These are phyloP conservation scores for Vaucheria bursata DNA, from an alignment of 352 stramenopile species.

Conservation along the genomic window DNA sequence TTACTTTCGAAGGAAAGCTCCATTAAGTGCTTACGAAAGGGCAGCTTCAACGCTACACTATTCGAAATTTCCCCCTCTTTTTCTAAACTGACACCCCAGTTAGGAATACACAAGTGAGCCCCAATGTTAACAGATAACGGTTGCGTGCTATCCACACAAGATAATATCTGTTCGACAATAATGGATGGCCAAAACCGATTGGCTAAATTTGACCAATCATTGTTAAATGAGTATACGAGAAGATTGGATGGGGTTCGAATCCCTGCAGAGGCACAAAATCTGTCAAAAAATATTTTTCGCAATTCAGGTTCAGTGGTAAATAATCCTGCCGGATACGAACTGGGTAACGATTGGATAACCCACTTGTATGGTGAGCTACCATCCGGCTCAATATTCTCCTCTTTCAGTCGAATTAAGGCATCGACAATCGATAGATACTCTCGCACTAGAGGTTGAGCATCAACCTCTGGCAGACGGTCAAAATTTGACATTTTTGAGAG, in stretches of 20 bases:
- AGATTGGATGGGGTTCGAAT: not conserved
- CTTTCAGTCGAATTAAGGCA: not conserved
- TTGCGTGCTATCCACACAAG: not conserved
- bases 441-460: slow-evolving; percentile 20
- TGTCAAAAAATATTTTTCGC: not conserved
- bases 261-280: not conserved
- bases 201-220: not conserved
- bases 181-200: not conserved
- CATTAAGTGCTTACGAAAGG: too few relatives aligned
- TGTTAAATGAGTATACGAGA: not conserved
- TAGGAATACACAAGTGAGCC: too few relatives aligned
- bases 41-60: not conserved
- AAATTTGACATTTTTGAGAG: slow-evolving; percentile 12
- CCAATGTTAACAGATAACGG: too few relatives aligned
- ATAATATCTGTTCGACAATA: not conserved
- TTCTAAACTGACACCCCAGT: not conserved
- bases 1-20: too few relatives aligned
- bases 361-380: not conserved
- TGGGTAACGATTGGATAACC: not conserved
- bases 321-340: not conserved
- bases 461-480: slow-evolving; percentile 38
- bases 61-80: not conserved
- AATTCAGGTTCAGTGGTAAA: not conserved
- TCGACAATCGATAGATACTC: not conserved
- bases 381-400: not conserved